Percentiles rank a stretch among this genome's conserved stretches.
Conservation (phyloP, 2,329 filamentous ascomycete genomes). For the Talaromyces sp. region DNA sequence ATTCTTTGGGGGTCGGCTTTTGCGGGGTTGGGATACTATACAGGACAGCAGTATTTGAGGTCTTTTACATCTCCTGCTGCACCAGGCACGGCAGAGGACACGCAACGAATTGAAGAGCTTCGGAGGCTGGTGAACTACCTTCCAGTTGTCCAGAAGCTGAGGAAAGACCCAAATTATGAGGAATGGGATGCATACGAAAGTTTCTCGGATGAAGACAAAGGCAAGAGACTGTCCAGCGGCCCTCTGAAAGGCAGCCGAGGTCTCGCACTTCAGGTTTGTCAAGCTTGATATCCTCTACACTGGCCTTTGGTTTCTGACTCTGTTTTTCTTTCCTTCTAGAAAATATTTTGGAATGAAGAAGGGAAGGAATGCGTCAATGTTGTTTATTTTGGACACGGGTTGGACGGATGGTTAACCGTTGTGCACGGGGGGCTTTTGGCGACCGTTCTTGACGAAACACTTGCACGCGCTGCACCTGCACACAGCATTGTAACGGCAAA, state of each 20-base stretch:
- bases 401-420: constrained; percentile 65
- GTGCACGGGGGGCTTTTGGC: constrained; percentile 67
- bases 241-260: constrained; percentile 35
- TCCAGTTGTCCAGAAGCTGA: constrained; percentile 32
- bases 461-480: constrained; percentile 56
- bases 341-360: constrained; percentile 57
- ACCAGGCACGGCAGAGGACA: constrained; percentile 32
- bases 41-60: constrained; percentile 20
- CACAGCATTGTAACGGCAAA: constrained; percentile 53
- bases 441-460: constrained; percentile 63
- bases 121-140: constrained; percentile 27
- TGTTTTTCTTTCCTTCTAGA: constrained; percentile 38
- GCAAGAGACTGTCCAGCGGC: constrained; percentile 32
- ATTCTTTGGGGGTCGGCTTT: constrained; percentile 30
- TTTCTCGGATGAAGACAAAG: constrained; percentile 29
- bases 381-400: constrained; percentile 61
- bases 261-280: constrained; percentile 35
- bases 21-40: constrained; percentile 24
- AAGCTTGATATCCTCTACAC: constrained; percentile 4
- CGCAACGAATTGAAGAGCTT: constrained; percentile 23
- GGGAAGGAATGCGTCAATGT: constrained; percentile 57
- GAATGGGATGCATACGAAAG: constrained; percentile 35
- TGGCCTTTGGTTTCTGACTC: background rate
- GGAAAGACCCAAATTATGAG: constrained; percentile 33
- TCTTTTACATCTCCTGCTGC: constrained; percentile 20